A percentile compares a stretch with the other conserved stretches of the same genome.
Evolutionary conservation across 2,329 filamentous ascomycete species (phyloP).

Genomic region (Aspergillus costaricaensis): DNA sequence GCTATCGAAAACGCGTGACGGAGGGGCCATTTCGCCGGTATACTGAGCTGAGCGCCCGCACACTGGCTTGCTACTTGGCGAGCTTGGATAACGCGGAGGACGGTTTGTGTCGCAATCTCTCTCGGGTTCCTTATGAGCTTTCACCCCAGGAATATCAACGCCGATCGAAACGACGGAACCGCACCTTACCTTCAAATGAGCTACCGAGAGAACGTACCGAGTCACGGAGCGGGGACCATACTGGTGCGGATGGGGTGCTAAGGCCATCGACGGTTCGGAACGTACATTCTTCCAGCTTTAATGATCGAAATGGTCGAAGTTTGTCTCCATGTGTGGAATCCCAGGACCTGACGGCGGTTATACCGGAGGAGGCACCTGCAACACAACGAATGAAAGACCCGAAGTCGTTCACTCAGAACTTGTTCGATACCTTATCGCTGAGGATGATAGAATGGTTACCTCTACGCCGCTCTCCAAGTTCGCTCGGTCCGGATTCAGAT

Average conservation of each 20-base stretch:
- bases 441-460: conserved; percentile 51
- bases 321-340: not conserved
- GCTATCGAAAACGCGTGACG: conserved; percentile 68
- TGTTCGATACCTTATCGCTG: conserved; percentile 52
- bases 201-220: conserved; percentile 6
- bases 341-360: conserved; percentile 13
- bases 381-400: conserved; percentile 53
- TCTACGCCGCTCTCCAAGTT: conserved; percentile 34
- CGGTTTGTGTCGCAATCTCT: conserved; percentile 63
- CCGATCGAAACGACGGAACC: conserved; percentile 35
- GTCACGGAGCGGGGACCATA: not conserved
- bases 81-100: conserved; percentile 75
- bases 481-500: conserved; percentile 20
- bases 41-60: conserved; percentile 77
- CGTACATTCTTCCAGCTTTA: not conserved
- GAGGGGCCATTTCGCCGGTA: conserved; percentile 74
- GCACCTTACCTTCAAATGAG: conserved; percentile 26
- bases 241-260: not conserved
- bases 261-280: not conserved
- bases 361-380: conserved; percentile 23
- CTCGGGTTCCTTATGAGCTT: conserved; percentile 31
- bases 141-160: conserved; percentile 28
- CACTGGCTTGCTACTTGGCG: conserved; percentile 76
- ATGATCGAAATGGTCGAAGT: not conserved
- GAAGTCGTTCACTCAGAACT: conserved; percentile 63